Conservation (phyloP, 2,329 filamentous ascomycete genomes). For the Paramyrothecium roridum region DNA sequence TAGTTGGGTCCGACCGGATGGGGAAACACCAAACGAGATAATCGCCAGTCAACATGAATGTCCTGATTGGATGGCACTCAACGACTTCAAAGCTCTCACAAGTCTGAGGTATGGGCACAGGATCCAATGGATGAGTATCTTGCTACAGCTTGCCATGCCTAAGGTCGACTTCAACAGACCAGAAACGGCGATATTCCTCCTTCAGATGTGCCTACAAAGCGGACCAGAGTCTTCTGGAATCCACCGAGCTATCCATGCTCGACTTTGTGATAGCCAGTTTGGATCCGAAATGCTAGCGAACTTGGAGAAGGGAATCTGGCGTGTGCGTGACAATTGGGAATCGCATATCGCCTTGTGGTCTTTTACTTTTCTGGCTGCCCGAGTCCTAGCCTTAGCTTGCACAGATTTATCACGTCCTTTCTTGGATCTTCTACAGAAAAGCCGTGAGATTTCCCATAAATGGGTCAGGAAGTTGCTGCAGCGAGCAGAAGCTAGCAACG, state of each 20-base stretch:
- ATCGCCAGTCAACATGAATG: slow-evolving; percentile 47
- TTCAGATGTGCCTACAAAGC: slow-evolving; percentile 16
- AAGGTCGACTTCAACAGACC: slow-evolving; percentile 17
- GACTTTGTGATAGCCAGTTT: too few relatives aligned
- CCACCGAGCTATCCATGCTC: too few relatives aligned
- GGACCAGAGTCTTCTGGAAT: slow-evolving; percentile 4
- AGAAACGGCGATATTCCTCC: slow-evolving; percentile 10
- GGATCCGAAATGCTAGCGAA: not conserved
- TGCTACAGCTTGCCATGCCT: slow-evolving; percentile 16
- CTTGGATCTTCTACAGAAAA: not conserved
- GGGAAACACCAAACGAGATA: slow-evolving; percentile 42
- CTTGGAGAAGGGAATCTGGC: slow-evolving; percentile 1
- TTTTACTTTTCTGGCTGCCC: slow-evolving; percentile 12
- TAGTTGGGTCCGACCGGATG: slow-evolving; percentile 2
- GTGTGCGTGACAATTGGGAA: slow-evolving; percentile 16
- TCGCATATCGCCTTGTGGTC: slow-evolving; percentile 12
- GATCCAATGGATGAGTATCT: slow-evolving; percentile 15
- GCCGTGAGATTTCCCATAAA: too few relatives aligned
- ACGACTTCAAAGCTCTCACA: slow-evolving; percentile 46
- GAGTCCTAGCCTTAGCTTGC: slow-evolving; percentile 8
- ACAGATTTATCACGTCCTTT: not conserved
- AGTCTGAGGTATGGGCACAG: slow-evolving; percentile 10
- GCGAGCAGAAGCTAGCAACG: too few relatives aligned
- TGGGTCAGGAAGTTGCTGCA: too few relatives aligned
- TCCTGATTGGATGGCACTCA: slow-evolving; percentile 42